phyloP scores from a whole-genome alignment of 2,329 filamentous ascomycete species.

The Colletotrichum scovillei region DNA sequence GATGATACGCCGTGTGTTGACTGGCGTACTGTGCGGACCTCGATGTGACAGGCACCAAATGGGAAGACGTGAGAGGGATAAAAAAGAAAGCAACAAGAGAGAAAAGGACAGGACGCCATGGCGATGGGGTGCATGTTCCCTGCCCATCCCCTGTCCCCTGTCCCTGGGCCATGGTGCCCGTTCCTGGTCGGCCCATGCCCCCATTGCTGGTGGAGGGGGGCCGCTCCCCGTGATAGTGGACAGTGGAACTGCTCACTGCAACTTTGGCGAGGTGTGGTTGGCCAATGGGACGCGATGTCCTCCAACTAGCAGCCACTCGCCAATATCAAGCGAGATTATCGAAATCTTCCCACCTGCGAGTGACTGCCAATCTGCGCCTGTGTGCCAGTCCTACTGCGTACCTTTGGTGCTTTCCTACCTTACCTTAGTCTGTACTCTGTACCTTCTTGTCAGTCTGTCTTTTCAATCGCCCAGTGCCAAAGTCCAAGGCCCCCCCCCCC shows the following conservation, averaged over 20 bases:
- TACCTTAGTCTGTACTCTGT: too few relatives aligned
- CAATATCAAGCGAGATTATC: conserved; percentile 41
- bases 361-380: background rate
- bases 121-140: background rate
- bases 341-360: conserved; percentile 36
- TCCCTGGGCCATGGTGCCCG: background rate
- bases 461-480: too few relatives aligned
- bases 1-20: background rate
- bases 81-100: background rate
- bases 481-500: background rate
- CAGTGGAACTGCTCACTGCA: conserved; percentile 25
- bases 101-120: background rate
- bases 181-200: background rate
- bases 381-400: background rate
- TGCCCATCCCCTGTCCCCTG: background rate
- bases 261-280: conserved; percentile 22
- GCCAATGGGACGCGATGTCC: conserved; percentile 19
- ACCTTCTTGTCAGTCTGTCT: too few relatives aligned
- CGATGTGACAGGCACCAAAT: background rate
- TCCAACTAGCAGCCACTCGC: conserved; percentile 34
- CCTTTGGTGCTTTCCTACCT: too few relatives aligned
- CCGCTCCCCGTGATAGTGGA: conserved; percentile 32
- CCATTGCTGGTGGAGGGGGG: background rate
- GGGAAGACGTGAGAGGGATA: background rate
- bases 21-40: background rate